Conservation (phyloP, 139 green algal genomes). For the Volvox reticuliferus region DNA sequence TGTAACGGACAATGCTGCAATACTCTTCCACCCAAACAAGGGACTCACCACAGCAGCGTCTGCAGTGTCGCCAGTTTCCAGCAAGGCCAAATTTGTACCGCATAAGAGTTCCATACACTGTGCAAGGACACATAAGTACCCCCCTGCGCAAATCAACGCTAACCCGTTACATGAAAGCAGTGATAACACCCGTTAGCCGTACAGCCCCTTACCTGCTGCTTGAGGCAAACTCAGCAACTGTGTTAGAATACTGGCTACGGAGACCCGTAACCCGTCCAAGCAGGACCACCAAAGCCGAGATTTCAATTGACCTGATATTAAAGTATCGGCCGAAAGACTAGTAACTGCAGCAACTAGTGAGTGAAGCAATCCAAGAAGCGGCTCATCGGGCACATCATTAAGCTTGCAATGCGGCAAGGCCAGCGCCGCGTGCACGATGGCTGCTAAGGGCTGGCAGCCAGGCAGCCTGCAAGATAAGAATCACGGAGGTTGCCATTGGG, state of each 20-base stretch:
- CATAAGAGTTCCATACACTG: slow-evolving; percentile 27
- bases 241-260: background rate
- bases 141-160: background rate
- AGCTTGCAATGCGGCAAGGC: background rate
- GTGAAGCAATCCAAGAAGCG: background rate
- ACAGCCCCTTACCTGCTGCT: slow-evolving; percentile 3
- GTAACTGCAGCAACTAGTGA: background rate
- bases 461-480: background rate
- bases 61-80: background rate
- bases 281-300: slow-evolving; percentile 4
- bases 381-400: background rate
- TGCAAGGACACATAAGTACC: background rate
- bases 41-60: too few relatives aligned
- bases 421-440: background rate
- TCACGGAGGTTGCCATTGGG: background rate
- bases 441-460: background rate
- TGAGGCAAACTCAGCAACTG: slow-evolving; percentile 16
- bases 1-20: too few relatives aligned
- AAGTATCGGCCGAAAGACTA: background rate
- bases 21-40: too few relatives aligned
- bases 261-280: slow-evolving; percentile 2
- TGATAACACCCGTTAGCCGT: background rate
- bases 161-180: too few relatives aligned
- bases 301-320: background rate
- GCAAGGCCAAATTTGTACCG: background rate